Evolutionary conservation across 2,329 filamentous ascomycete genomes (phyloP).

Genomic region (Fusarium beomiforme): DNA sequence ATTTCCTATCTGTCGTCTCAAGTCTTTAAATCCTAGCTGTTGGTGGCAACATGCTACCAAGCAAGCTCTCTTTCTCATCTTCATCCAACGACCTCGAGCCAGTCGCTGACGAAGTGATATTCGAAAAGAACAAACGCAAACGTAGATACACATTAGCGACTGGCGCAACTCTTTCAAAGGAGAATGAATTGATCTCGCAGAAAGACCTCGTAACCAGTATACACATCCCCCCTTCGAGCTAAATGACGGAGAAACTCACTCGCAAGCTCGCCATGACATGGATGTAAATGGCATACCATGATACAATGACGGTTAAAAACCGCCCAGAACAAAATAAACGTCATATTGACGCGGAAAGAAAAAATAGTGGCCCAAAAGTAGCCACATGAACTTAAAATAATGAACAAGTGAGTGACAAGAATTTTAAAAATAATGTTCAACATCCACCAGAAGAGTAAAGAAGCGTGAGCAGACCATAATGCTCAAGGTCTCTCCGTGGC

Average conservation of each 20-base stretch:
- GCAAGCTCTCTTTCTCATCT: slow-evolving; percentile 22
- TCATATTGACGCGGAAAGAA: slow-evolving; percentile 40
- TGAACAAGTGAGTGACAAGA: slow-evolving; percentile 40
- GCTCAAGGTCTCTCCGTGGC: slow-evolving; percentile 35
- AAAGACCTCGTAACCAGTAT: slow-evolving; percentile 30
- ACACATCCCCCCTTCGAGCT: slow-evolving; percentile 9
- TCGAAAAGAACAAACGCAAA: slow-evolving; percentile 37
- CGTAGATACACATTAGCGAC: slow-evolving; percentile 45
- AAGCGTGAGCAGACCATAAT: slow-evolving; percentile 39
- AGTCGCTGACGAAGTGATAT: slow-evolving; percentile 36
- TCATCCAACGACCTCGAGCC: slow-evolving; percentile 39
- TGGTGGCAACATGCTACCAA: slow-evolving; percentile 5
- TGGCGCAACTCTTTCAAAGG: slow-evolving; percentile 31
- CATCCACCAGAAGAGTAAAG: slow-evolving; percentile 37
- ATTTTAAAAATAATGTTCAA: slow-evolving; percentile 34
- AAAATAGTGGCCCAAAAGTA: slow-evolving; percentile 28
- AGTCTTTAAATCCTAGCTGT: slow-evolving; percentile 37
- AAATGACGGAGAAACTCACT: slow-evolving; percentile 9
- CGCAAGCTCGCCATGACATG: slow-evolving; percentile 21
- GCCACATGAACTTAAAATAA: slow-evolving; percentile 27
- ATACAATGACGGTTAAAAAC: slow-evolving; percentile 23
- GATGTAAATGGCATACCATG: slow-evolving; percentile 28
- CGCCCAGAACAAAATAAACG: slow-evolving; percentile 36
- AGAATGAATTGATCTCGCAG: slow-evolving; percentile 17
- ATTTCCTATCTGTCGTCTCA: slow-evolving; percentile 42